Evolutionary conservation across 306 rosid genomes (phyloP).

Genomic region (Ziziphus jujuba): DNA sequence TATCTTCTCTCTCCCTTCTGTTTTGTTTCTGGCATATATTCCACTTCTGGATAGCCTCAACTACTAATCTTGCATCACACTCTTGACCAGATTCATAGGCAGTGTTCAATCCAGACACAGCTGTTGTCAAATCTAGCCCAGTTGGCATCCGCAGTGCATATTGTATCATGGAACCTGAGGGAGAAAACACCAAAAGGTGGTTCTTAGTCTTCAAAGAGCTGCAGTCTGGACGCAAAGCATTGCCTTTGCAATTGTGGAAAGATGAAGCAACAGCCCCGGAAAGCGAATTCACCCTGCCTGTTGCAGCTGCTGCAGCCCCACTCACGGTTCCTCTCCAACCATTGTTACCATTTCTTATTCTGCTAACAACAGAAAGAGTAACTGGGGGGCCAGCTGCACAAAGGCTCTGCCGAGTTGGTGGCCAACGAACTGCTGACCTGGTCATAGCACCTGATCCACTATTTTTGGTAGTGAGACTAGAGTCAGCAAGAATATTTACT

Average conservation of each 20-base stretch:
- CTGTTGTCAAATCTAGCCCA: conserved; percentile 38
- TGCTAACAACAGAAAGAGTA: conserved; percentile 76
- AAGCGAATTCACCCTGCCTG: conserved; percentile 61
- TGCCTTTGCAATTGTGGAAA: conserved; percentile 61
- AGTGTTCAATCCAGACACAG: conserved; percentile 48
- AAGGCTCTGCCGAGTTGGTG: conserved; percentile 47
- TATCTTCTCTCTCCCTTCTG: conserved; percentile 68
- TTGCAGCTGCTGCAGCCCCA: conserved; percentile 96
- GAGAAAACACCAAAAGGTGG: conserved; percentile 79
- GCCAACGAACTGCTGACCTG: conserved; percentile 40
- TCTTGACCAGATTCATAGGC: conserved; percentile 54
- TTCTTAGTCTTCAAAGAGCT: conserved; percentile 55
- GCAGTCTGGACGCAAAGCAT: conserved; percentile 43
- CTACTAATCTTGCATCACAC: conserved; percentile 63
- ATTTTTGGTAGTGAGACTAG: conserved; percentile 41
- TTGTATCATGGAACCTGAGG: conserved; percentile 81
- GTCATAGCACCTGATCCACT: conserved; percentile 36
- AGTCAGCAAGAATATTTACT: conserved; percentile 58
- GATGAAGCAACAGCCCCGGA: conserved; percentile 85
- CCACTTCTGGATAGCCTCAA: conserved; percentile 94
- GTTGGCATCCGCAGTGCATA: conserved; percentile 54
- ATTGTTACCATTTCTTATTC: conserved; percentile 77
- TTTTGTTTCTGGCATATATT: conserved; percentile 77
- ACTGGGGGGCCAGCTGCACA: conserved; percentile 59
- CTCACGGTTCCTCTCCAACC: conserved; percentile 90